phyloP scores from a whole-genome alignment of 225 moss, liverwort and hornwort species.

The Physcomitrium patens region DNA sequence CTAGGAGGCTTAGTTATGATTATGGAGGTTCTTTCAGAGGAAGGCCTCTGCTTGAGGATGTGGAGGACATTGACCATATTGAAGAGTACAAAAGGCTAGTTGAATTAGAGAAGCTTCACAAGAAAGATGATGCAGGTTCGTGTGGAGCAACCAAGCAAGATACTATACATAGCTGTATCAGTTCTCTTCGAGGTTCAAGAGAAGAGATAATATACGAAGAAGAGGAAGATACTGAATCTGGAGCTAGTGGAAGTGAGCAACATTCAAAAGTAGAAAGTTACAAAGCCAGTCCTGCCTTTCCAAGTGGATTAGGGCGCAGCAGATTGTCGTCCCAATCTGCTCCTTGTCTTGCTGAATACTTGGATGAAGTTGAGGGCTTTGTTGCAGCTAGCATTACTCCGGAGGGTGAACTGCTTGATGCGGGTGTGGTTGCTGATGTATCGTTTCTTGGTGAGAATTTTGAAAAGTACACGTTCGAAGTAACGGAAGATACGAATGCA shows the following conservation, averaged over 20 bases:
- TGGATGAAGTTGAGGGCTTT: constrained; percentile 26
- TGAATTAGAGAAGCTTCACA: constrained; percentile 42
- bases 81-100: constrained; percentile 42
- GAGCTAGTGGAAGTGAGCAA: constrained; percentile 10
- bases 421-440: constrained; percentile 24
- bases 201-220: constrained; percentile 41
- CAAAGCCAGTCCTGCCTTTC: constrained; percentile 21
- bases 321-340: constrained; percentile 37
- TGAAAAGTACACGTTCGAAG: constrained; percentile 17
- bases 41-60: constrained; percentile 35
- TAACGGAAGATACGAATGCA: neutral
- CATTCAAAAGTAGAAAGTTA: constrained; percentile 5
- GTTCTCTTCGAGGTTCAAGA: constrained; percentile 25
- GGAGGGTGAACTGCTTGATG: constrained; percentile 21
- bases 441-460: constrained; percentile 4
- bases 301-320: constrained; percentile 24
- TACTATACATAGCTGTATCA: constrained; percentile 31
- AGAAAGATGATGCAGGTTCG: constrained; percentile 23
- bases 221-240: constrained; percentile 14
- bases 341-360: constrained; percentile 30
- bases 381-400: constrained; percentile 20
- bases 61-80: constrained; percentile 34
- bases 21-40: constrained; percentile 42
- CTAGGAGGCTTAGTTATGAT: constrained; percentile 34
- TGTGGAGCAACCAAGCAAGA: constrained; percentile 31